Evolutionary conservation across 257 asterid genomes (phyloP).

Genomic region (Plantago elongata): DNA sequence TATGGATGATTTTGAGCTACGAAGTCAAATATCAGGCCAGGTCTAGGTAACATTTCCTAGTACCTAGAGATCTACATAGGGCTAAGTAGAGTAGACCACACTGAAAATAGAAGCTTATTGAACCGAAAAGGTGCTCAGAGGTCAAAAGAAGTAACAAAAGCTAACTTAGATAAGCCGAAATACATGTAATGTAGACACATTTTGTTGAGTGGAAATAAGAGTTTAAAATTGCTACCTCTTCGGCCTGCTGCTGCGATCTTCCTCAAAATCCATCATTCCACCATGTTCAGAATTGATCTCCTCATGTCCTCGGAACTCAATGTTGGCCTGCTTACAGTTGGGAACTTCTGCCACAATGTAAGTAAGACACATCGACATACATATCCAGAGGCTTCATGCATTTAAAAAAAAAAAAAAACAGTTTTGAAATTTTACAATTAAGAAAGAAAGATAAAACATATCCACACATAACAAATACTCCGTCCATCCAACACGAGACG

Average conservation of each 20-base stretch:
- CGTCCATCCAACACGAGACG: no score
- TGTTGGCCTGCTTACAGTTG: constrained; percentile 87
- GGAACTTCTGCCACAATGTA: constrained; percentile 96
- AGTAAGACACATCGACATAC: constrained; percentile 84
- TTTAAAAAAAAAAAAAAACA: constrained; percentile 9
- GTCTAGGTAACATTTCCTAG: not conserved
- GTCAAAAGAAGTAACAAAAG: constrained; percentile 7
- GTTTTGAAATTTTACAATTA: no score
- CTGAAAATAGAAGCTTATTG: no score
- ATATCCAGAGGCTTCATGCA: constrained; percentile 42
- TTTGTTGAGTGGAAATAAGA: constrained; percentile 7
- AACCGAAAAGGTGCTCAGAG: not conserved
- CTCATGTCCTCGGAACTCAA: constrained; percentile 76
- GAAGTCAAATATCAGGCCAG: not conserved
- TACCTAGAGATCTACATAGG: not conserved
- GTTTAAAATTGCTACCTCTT: constrained; percentile 60
- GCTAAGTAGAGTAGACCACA: not conserved
- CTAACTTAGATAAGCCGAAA: constrained; percentile 1
- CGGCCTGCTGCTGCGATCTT: constrained; percentile 68
- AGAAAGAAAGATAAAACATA: no score
- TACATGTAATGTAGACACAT: constrained; percentile 20
- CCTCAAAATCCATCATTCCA: constrained; percentile 96
- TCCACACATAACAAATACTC: no score
- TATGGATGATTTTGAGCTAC: no score
- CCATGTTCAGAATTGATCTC: constrained; percentile 86